A percentile compares a stretch with the other conserved stretches of the same genome.
Conservation (phyloP, 192 early-diverging fungal genomes). For the Thoreauomyces humboldtii region DNA sequence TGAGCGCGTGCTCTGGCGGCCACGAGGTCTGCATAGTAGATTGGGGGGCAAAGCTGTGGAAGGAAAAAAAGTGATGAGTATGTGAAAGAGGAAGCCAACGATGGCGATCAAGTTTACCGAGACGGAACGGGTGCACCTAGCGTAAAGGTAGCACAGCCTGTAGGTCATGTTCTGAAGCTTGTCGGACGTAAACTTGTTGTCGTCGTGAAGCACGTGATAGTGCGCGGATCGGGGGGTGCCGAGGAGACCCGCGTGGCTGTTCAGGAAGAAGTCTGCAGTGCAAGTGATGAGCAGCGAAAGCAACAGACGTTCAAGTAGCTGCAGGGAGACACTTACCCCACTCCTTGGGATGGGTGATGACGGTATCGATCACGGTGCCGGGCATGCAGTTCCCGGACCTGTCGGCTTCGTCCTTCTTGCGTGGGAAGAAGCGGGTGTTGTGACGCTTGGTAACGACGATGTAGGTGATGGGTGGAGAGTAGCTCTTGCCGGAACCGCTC, state of each 20-base stretch:
- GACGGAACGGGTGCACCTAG: constrained; percentile 76
- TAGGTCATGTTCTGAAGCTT: constrained; percentile 80
- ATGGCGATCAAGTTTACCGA: too few relatives aligned
- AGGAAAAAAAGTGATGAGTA: too few relatives aligned
- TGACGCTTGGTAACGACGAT: constrained; percentile 73
- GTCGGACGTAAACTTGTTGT: constrained; percentile 74
- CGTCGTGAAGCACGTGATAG: constrained; percentile 87
- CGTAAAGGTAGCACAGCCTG: constrained; percentile 80
- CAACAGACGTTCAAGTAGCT: too few relatives aligned
- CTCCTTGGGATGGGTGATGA: constrained; percentile 72
- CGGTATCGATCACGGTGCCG: constrained; percentile 49
- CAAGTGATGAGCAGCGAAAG: constrained; percentile 7
- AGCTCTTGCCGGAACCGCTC: constrained; percentile 32
- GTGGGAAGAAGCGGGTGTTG: constrained; percentile 62
- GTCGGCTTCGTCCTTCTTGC: not conserved
- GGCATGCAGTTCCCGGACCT: constrained; percentile 1
- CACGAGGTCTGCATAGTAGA: constrained; percentile 87
- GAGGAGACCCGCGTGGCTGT: constrained; percentile 81
- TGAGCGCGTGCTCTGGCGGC: constrained; percentile 53
- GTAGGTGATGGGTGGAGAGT: constrained; percentile 56
- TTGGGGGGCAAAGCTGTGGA: constrained; percentile 80
- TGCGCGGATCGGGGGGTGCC: constrained; percentile 85
- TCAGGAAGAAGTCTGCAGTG: constrained; percentile 78
- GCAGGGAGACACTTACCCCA: constrained; percentile 56
- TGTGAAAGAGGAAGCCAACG: too few relatives aligned